These are phyloP conservation scores for Cyberlindnera mrakii DNA, from an alignment of 805 yeast genomes.

Conservation along the genomic window DNA sequence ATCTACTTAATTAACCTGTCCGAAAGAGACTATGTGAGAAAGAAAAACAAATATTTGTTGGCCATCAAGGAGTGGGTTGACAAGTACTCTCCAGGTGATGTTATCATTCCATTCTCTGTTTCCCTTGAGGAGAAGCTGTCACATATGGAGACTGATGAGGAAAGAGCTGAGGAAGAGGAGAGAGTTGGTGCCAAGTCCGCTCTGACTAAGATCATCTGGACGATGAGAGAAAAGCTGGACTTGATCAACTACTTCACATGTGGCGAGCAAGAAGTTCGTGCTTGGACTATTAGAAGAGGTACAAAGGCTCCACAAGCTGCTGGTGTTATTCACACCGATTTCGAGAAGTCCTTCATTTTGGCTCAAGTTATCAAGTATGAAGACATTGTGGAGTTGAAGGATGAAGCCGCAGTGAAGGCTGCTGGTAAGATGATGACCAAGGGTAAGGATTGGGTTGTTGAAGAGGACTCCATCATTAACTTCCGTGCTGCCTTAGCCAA, in stretches of 20 bases:
- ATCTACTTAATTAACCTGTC: constrained; percentile 87
- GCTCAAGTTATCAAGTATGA: constrained; percentile 88
- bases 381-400: constrained; percentile 70
- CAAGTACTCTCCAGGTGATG: constrained; percentile 79
- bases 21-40: constrained; percentile 81
- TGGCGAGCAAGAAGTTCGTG: constrained; percentile 95
- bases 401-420: constrained; percentile 76
- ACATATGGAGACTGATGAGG: constrained; percentile 78
- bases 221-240: constrained; percentile 82
- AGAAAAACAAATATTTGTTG: constrained; percentile 80
- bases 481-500: constrained; percentile 95
- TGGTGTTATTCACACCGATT: constrained; percentile 94
- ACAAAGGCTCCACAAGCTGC: constrained; percentile 98
- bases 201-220: constrained; percentile 76
- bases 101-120: constrained; percentile 90
- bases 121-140: constrained; percentile 89
- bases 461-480: constrained; percentile 89
- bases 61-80: constrained; percentile 90
- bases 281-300: constrained; percentile 93
- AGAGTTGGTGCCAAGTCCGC: constrained; percentile 69
- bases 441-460: constrained; percentile 93
- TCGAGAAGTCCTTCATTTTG: constrained; percentile 89
- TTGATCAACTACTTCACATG: constrained; percentile 93
- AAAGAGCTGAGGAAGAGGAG: constrained; percentile 71
- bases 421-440: constrained; percentile 86